Conservation (phyloP, 1,284 basidiomycete genomes). For the Xerocomus amazonicus region DNA sequence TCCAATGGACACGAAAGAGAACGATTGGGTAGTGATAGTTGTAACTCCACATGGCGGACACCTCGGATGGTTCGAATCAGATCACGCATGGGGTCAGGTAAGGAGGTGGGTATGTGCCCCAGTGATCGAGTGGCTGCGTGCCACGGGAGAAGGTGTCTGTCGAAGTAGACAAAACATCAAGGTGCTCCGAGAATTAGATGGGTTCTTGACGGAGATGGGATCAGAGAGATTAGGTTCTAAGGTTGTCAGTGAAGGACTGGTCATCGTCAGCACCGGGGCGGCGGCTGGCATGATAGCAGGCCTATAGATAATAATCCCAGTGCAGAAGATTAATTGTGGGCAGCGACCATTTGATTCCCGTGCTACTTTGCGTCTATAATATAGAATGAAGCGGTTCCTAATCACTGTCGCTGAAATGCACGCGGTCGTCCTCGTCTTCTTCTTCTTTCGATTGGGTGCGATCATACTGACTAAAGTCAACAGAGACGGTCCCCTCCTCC, state of each 20-base stretch:
- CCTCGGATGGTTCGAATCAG: slow-evolving; percentile 87
- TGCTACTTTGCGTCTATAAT: slow-evolving; percentile 5
- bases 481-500: slow-evolving; percentile 81
- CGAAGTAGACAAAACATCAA: slow-evolving; percentile 31
- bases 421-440: slow-evolving; percentile 58
- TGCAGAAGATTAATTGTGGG: slow-evolving; percentile 17
- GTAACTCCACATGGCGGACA: slow-evolving; percentile 86
- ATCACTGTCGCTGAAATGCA: slow-evolving; percentile 82
- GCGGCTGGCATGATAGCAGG: slow-evolving; percentile 42
- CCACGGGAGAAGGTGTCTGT: slow-evolving; percentile 53
- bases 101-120: slow-evolving; percentile 72
- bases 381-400: slow-evolving; percentile 29
- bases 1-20: slow-evolving; percentile 57
- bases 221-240: slow-evolving; percentile 41
- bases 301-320: slow-evolving; percentile 30
- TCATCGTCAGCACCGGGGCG: slow-evolving; percentile 37
- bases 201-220: slow-evolving; percentile 52
- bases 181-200: slow-evolving; percentile 47
- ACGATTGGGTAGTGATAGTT: slow-evolving; percentile 66
- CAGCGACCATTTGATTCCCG: slow-evolving; percentile 12
- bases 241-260: slow-evolving; percentile 36
- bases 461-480: slow-evolving; percentile 86
- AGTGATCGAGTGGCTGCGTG: slow-evolving; percentile 70
- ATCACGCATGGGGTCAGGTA: slow-evolving; percentile 41
- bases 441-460: slow-evolving; percentile 56